A percentile compares a stretch with the other conserved stretches of the same genome.
phyloP scores from a whole-genome alignment of 495 filamentous ascomycete genomes.

The Bathelium albidoporum region DNA sequence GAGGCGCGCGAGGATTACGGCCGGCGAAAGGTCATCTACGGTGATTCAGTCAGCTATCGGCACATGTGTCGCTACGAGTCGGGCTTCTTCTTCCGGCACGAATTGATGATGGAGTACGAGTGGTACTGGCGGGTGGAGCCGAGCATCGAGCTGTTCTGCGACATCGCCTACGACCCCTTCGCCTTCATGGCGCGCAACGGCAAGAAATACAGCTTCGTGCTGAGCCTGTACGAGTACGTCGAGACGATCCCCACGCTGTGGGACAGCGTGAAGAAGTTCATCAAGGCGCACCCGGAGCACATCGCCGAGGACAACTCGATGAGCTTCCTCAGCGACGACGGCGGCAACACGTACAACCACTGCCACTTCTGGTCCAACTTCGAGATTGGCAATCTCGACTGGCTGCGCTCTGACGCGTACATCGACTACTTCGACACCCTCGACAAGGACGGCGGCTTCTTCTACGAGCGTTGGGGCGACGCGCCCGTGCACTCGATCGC shows the following conservation, averaged over 20 bases:
- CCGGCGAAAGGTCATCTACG: constrained; percentile 52
- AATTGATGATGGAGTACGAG: constrained; percentile 36
- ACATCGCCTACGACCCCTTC: constrained; percentile 39
- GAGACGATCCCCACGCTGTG: constrained; percentile 95
- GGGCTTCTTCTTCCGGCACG: constrained; percentile 42
- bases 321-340: constrained; percentile 83
- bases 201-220: constrained; percentile 36
- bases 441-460: constrained; percentile 49
- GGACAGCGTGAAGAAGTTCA: constrained; percentile 88
- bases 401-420: constrained; percentile 47
- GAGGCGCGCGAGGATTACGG: constrained; percentile 46
- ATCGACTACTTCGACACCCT: constrained; percentile 48
- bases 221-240: constrained; percentile 74
- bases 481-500: constrained; percentile 81
- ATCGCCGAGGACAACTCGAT: constrained; percentile 76
- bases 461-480: constrained; percentile 54
- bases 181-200: constrained; percentile 37
- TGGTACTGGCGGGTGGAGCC: constrained; percentile 42
- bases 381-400: constrained; percentile 51
- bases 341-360: constrained; percentile 76
- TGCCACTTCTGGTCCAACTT: constrained; percentile 78
- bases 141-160: constrained; percentile 37
- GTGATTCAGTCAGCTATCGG: constrained; percentile 62
- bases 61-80: constrained; percentile 41
- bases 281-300: constrained; percentile 77